Evolutionary conservation across 1,284 basidiomycete genomes (phyloP).

Genomic region (Pterula multifida): DNA sequence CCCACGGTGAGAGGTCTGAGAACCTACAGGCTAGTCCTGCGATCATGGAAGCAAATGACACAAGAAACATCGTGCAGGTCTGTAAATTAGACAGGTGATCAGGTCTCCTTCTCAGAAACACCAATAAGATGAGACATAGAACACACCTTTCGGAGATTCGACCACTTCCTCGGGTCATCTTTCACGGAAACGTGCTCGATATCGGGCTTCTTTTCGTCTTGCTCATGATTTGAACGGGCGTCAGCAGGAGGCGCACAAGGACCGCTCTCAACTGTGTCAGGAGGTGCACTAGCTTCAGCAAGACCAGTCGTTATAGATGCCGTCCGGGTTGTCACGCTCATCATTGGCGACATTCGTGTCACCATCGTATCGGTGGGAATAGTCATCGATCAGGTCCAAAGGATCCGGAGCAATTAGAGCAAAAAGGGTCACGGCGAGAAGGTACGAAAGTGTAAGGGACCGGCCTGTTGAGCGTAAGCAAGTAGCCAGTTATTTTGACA

Average conservation of each 20-base stretch:
- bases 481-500: too few relatives aligned
- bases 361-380: too few relatives aligned
- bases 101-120: neutral
- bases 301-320: neutral
- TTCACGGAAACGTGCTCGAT: constrained; percentile 57
- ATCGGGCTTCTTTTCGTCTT: constrained; percentile 21
- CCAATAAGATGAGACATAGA: neutral
- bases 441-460: too few relatives aligned
- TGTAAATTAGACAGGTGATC: constrained; percentile 15
- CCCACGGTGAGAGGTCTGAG: neutral
- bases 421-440: too few relatives aligned
- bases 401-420: too few relatives aligned
- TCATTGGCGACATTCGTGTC: too few relatives aligned
- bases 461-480: too few relatives aligned
- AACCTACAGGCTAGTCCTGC: constrained; percentile 48
- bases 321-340: neutral
- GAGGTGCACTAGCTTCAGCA: neutral
- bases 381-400: too few relatives aligned
- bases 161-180: constrained; percentile 76
- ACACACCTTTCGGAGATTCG: constrained; percentile 46
- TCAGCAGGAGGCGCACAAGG: neutral
- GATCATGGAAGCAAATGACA: constrained; percentile 51
- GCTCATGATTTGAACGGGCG: neutral
- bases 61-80: constrained; percentile 43
- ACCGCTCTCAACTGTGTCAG: neutral